Evolutionary conservation across 1,139 yeast genomes (phyloP), one percentile per base, ranked within the genome.

Genomic region (Pichia kudriavzevii): DNA sequence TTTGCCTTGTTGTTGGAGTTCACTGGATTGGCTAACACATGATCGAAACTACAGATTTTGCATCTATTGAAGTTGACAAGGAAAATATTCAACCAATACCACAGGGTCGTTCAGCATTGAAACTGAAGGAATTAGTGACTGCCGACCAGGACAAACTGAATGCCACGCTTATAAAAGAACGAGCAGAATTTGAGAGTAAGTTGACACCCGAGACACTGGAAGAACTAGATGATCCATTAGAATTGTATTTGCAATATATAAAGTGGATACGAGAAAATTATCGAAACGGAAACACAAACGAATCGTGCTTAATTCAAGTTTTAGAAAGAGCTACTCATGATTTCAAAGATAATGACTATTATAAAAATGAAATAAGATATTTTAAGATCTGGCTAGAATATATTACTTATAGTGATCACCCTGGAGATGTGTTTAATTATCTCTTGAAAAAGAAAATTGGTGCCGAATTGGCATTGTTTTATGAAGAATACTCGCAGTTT

Each of bases 361-460:
- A 87, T 56, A 79, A 76, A 43, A 81, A 88, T 53, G 96, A 88
- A 53, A 73, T 87, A 1, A 60, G 96, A 33, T 88, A 83, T 53
- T 59, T 91, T 35, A 70, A 68, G 43, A 67, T 87, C 1, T 91
- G 98, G 96, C 59, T 88, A 33, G 77, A 75, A 41, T 84, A 82
- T 53, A 73, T 79, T 16, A 69, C 67, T 17, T 78, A 73, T 48
- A 72, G 82, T 1, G 91, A 82, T 44, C 66, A 78, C 5, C 91
- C 93, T 0, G 59, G 70, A 22, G 94, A 83, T 38, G 67, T 84
- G 4, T 88, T 79, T 54, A 66, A 75, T 2, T 87, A 80, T 52
- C 63, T 91, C 53, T 75, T 79, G 31, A 72, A 82, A 40, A 79
- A 80, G 47, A 75, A 70, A 34, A 84, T 91, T 23, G 97, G 95